phyloP scores from a whole-genome alignment of 2,329 filamentous ascomycete genomes.

The Colletotrichum plurivorum region DNA sequence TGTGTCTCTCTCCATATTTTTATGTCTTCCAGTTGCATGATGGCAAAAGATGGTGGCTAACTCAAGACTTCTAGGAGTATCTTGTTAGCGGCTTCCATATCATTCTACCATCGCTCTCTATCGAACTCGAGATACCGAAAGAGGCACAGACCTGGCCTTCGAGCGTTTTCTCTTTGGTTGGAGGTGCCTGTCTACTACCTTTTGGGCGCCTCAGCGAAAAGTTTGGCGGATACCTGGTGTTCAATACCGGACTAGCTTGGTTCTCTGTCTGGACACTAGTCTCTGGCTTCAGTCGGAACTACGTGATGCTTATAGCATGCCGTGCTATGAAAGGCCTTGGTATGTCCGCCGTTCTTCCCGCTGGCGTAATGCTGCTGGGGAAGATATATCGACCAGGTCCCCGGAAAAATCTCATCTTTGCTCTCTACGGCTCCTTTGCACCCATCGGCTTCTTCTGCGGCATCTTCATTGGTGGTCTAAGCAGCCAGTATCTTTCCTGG shows the following conservation, averaged over 20 bases:
- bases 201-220: slow-evolving; percentile 71
- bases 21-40: neutral
- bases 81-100: neutral
- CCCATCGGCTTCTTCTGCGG: slow-evolving; percentile 71
- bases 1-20: neutral
- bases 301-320: slow-evolving; percentile 76
- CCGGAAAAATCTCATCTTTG: slow-evolving; percentile 76
- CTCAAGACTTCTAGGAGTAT: neutral
- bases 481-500: slow-evolving; percentile 72
- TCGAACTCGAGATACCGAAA: neutral
- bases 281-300: slow-evolving; percentile 74
- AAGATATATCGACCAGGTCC: slow-evolving; percentile 77
- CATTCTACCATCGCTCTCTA: neutral
- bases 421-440: slow-evolving; percentile 69
- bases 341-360: slow-evolving; percentile 77
- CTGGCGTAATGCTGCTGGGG: slow-evolving; percentile 75
- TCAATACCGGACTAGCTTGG: slow-evolving; percentile 67
- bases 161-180: slow-evolving; percentile 70
- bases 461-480: slow-evolving; percentile 75
- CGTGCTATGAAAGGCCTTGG: slow-evolving; percentile 79
- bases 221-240: slow-evolving; percentile 64
- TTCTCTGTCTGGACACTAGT: slow-evolving; percentile 75
- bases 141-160: slow-evolving; percentile 71
- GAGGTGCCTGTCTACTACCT: slow-evolving; percentile 71
- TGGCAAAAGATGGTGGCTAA: neutral